Percentiles rank a stretch among this genome's conserved stretches.
Evolutionary conservation across 2,329 filamentous ascomycete species (phyloP).

Genomic region (Hypoxylon sp.): DNA sequence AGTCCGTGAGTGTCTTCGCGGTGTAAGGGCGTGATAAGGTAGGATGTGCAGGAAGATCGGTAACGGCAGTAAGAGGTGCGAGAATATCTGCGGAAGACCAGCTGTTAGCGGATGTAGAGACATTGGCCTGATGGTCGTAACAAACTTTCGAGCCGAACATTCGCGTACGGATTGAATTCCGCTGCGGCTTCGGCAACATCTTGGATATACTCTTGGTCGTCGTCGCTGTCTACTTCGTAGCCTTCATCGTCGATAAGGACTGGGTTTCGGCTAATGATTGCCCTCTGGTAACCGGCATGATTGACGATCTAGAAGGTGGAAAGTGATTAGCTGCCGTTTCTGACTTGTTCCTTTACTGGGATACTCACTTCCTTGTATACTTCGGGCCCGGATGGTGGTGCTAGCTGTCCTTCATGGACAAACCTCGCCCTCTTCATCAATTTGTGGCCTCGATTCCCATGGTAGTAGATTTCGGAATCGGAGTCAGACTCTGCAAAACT

Average conservation of each 20-base stretch:
- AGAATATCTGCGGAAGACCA: conserved; percentile 69
- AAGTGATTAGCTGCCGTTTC: conserved; percentile 32
- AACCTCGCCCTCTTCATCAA: conserved; percentile 81
- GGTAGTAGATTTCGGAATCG: conserved; percentile 76
- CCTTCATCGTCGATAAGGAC: conserved; percentile 81
- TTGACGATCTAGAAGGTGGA: conserved; percentile 71
- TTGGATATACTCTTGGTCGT: conserved; percentile 73
- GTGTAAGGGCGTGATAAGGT: conserved; percentile 80
- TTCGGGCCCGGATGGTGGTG: conserved; percentile 73
- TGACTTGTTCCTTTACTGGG: not conserved
- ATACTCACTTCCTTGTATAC: conserved; percentile 77
- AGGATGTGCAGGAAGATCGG: conserved; percentile 80
- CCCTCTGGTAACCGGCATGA: conserved; percentile 78
- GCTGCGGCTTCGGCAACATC: conserved; percentile 73
- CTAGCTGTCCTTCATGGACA: conserved; percentile 76
- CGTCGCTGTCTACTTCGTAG: conserved; percentile 79
- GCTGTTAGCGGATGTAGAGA: conserved; percentile 47
- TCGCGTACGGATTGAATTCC: conserved; percentile 80
- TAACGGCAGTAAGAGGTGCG: conserved; percentile 79
- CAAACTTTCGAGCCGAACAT: conserved; percentile 78
- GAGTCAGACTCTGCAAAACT: conserved; percentile 76
- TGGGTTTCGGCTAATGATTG: conserved; percentile 81
- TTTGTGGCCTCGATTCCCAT: conserved; percentile 82
- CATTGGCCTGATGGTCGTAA: conserved; percentile 27
- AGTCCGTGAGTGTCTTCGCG: conserved; percentile 77